Conservation (phyloP, 768 basidiomycete species). For the Russula vinacea region DNA sequence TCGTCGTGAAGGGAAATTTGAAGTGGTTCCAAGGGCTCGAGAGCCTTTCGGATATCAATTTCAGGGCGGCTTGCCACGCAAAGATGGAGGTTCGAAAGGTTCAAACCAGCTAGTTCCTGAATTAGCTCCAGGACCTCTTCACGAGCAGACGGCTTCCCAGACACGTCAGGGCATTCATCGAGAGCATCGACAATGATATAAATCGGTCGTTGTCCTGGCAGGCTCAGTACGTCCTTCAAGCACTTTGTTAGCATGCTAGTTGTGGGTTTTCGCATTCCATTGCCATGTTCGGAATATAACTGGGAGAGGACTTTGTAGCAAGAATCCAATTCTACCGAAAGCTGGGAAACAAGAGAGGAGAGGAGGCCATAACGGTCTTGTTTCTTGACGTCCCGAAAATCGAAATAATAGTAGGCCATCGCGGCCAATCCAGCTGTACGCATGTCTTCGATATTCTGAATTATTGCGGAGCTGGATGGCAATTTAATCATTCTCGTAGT, state of each 20-base stretch:
- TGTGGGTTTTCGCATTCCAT: not conserved
- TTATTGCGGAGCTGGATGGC: not conserved
- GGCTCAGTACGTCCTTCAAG: not conserved
- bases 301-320: not conserved
- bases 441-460: conserved; percentile 5
- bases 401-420: conserved; percentile 9
- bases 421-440: not conserved
- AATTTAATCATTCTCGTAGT: too few species aligned
- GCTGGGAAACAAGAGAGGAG: conserved; percentile 10
- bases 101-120: not conserved
- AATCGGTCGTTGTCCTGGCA: not conserved
- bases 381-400: conserved; percentile 3
- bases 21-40: not conserved
- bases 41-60: not conserved
- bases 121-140: conserved; percentile 4
- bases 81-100: not conserved
- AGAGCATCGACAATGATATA: conserved; percentile 8
- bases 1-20: conserved; percentile 6
- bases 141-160: not conserved
- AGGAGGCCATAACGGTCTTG: conserved; percentile 5
- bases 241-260: not conserved
- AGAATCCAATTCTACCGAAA: not conserved
- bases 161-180: conserved; percentile 1
- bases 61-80: conserved; percentile 8
- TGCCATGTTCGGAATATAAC: not conserved